Evolutionary conservation across 805 yeast genomes (phyloP).

Genomic region (Candida incommunis): DNA sequence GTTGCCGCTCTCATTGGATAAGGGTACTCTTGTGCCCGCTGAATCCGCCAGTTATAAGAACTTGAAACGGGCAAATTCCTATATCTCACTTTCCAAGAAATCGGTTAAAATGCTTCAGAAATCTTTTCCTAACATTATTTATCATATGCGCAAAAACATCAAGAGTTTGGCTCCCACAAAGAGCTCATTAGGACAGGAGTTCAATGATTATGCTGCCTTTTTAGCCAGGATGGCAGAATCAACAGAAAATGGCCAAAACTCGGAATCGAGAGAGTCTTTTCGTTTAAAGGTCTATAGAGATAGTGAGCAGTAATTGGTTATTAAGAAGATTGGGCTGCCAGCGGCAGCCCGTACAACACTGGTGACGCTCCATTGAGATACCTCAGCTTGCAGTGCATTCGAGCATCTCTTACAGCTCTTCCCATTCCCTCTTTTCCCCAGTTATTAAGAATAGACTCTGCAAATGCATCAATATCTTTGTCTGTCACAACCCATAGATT

Average conservation of each 20-base stretch:
- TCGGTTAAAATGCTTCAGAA: neutral
- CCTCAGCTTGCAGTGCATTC: constrained; percentile 53
- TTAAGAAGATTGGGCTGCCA: constrained; percentile 3
- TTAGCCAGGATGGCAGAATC: neutral
- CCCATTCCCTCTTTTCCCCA: constrained; percentile 25
- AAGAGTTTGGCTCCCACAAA: neutral
- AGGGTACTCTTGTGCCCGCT: neutral
- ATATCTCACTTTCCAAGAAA: neutral
- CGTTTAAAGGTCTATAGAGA: neutral
- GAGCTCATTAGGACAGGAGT: neutral
- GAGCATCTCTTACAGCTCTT: constrained; percentile 44
- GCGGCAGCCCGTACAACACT: constrained; percentile 76
- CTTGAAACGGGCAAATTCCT: neutral
- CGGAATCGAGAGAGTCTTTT: neutral
- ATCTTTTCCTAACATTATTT: neutral
- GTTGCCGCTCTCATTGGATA: neutral
- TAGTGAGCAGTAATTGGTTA: constrained; percentile 1
- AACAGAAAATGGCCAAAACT: neutral
- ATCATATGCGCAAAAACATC: neutral
- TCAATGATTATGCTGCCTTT: constrained; percentile 5
- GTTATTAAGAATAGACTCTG: constrained; percentile 28
- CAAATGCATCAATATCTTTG: constrained; percentile 79
- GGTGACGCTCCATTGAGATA: constrained; percentile 90
- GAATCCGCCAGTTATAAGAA: neutral
- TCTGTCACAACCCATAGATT: constrained; percentile 97